Base-by-base conservation (phyloP, 257 asterid genomes). In the Penstemon newberryi region DNA sequence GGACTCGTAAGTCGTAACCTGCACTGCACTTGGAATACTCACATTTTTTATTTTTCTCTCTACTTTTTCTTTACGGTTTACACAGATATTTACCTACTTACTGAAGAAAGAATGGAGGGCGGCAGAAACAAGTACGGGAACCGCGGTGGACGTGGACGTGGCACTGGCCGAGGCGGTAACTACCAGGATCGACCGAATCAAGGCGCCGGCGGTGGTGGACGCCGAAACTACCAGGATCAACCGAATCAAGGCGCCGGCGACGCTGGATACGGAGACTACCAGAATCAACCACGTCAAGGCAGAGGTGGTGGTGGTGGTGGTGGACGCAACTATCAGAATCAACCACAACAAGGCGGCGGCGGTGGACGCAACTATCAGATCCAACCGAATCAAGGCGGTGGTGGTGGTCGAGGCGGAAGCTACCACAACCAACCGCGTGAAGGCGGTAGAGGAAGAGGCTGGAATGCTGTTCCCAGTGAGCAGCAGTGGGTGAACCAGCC, bases 401-500 rank as follows among this genome's bases (percentile, higher is more conserved):
- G 81, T 15, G 43, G 54, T 8, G 41, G 8, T 13, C 9, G 25
- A 0, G 45, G 54, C 19, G 56, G 50, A 6, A 10, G 5, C 11
- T 10, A 5, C 10, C 64, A 59, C 51, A 40, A 40, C 41, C 65
- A 58, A 38, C 39, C 64, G 5, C 75, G 77, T 9, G 58, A 64
- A 4, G 47, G 71, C n/a, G 74, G 70, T 5, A 0, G 11, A 75
- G 79, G 18, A 55, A 65, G 8, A 41, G 53, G 59, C 3, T 1
- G 74, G 12, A 1, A 51, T 49, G 15, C 53, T 42, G 54, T 47
- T 60, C 64, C 69, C 74, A 5, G 8, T 63, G 78, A 54, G 56
- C 79, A 47, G 67, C 81, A 72, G 52, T 61, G 76, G 72, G 69
- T 3, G 46, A 45, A 15, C 36, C 78, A 53, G 67, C 67, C 80